Percentiles rank a stretch among this genome's conserved stretches.
Evolutionary conservation across 768 basidiomycete species (phyloP).

Genomic region (Filobasidium floriforme): DNA sequence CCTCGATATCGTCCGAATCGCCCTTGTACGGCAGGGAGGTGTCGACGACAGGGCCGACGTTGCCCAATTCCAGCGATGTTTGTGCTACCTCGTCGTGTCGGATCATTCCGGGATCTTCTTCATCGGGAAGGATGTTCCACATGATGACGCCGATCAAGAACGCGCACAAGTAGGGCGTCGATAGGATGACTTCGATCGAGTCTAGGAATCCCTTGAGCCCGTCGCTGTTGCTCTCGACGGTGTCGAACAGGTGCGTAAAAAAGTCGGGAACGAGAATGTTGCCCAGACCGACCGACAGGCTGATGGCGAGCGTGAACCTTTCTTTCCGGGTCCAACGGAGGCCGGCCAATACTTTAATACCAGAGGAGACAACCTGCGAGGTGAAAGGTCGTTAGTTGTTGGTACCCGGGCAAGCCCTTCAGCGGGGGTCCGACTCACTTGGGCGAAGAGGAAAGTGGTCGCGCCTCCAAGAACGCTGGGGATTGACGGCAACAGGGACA

Average conservation of each 20-base stretch:
- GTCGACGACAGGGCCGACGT: neutral
- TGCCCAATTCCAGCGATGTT: neutral
- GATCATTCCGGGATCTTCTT: slow-evolving; percentile 20
- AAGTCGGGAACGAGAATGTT: slow-evolving; percentile 61
- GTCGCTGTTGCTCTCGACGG: slow-evolving; percentile 52
- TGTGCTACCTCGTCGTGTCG: slow-evolving; percentile 6
- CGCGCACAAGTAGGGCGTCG: slow-evolving; percentile 62
- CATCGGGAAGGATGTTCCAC: slow-evolving; percentile 54
- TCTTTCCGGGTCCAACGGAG: slow-evolving; percentile 54
- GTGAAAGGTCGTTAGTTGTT: neutral
- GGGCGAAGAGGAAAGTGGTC: slow-evolving; percentile 77
- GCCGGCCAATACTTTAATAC: slow-evolving; percentile 53
- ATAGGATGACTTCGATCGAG: slow-evolving; percentile 70
- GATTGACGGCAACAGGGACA: neutral
- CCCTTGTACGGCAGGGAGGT: neutral
- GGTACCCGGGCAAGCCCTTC: slow-evolving; percentile 41
- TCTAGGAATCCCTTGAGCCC: slow-evolving; percentile 64
- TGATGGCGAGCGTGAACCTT: slow-evolving; percentile 63
- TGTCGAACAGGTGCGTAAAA: slow-evolving; percentile 64
- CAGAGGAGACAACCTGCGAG: slow-evolving; percentile 46
- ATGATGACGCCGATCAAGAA: slow-evolving; percentile 57
- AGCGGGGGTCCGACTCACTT: slow-evolving; percentile 47
- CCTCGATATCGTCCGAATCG: neutral
- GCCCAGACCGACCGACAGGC: slow-evolving; percentile 62
- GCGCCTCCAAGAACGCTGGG: slow-evolving; percentile 60